Conservation (phyloP, 2,329 filamentous ascomycete genomes). For the Alternaria postmessia region DNA sequence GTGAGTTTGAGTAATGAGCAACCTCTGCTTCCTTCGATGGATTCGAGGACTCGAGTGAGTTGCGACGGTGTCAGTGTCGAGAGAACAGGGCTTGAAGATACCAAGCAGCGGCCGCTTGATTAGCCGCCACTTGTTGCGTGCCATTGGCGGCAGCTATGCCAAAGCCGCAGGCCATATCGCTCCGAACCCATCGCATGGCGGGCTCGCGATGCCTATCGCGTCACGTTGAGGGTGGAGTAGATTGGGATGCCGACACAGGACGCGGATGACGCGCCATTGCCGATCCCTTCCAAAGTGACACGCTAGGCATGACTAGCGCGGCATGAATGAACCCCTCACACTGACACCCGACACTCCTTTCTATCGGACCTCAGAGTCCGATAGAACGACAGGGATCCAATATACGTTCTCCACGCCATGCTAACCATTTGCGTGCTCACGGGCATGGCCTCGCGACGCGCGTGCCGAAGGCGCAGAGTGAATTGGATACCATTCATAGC, state of each 20-base stretch:
- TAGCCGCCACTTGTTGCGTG: background rate
- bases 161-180: background rate
- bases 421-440: too few relatives aligned
- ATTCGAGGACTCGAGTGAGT: background rate
- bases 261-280: constrained; percentile 6
- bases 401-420: background rate
- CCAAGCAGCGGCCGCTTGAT: background rate
- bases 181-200: background rate
- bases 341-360: background rate
- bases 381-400: background rate
- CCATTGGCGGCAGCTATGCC: background rate
- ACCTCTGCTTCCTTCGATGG: background rate
- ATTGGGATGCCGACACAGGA: background rate
- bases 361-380: background rate
- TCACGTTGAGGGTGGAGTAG: background rate
- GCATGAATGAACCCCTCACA: background rate
- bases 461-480: too few relatives aligned
- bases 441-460: too few relatives aligned
- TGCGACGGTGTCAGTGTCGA: background rate
- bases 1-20: too few relatives aligned
- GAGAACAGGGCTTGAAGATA: background rate
- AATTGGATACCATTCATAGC: too few relatives aligned
- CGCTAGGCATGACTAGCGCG: background rate
- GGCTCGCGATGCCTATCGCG: constrained; percentile 1
- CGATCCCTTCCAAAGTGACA: constrained; percentile 1